Base-by-base conservation (phyloP, 306 rosid species). In the Delonix regia region DNA sequence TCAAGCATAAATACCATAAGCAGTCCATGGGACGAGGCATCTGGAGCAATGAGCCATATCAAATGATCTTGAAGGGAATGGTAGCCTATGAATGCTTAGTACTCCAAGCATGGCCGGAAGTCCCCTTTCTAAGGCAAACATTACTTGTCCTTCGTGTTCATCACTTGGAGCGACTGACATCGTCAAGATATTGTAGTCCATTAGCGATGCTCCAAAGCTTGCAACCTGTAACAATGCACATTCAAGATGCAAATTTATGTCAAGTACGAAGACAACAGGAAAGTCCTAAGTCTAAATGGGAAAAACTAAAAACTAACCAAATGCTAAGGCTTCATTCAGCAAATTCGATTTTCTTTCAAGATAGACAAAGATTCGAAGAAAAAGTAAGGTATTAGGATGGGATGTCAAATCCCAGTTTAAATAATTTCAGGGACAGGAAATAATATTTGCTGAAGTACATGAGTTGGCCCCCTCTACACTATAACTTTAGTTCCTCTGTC, bases 1-100 rank as follows among this genome's bases (percentile, higher is more conserved):
- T 55, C n/a, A 51, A 78, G 70, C 24, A 52, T 22, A 64, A 42
- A 71, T 85, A 89, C 93, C 90, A 83, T 86, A 45, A 80, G 69
- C 78, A 47, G 86, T 84, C 93, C 93, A 89, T 12, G 52, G 81
- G 59, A 89, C 84, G 77, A 89, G 89, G 74, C 93, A 89, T 80
- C 93, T 81, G 44, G 93, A 89, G 82, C 93, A 89, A 74, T 89
- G 93, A 25, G 83, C 89, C 89, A 89, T 80, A 57, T 89, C 93
- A 78, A 89, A 89, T 14, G 89, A 80, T 41, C 85, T 86, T 59
- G 93, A 85, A 53, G 93, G 89, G 73, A 84, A 89, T 80, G 93
- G 75, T 27, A 86, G 75, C 44, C 89, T 86, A 42, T 86, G 80
- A 80, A 39, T 79, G 84, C 93, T 84, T 25, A 89, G 69, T 10